phyloP scores from a whole-genome alignment of 441 rosid genomes.

The Populus trichocarpa region DNA sequence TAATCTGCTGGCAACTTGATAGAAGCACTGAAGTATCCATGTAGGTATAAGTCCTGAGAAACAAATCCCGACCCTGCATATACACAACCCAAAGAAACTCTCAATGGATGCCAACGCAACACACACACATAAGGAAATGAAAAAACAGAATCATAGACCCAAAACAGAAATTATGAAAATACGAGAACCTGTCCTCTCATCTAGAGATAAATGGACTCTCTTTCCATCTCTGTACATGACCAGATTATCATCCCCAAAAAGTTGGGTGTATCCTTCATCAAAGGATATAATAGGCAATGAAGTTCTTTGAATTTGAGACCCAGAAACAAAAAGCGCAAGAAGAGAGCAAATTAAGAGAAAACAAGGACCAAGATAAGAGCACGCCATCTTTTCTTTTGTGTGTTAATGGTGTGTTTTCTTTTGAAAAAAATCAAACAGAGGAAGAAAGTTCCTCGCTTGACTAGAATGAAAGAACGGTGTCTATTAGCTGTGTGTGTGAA shows the following conservation, averaged over 20 bases:
- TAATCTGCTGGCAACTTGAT: constrained; percentile 96
- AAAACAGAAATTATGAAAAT: background rate
- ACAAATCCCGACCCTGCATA: constrained; percentile 94
- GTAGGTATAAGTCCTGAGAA: constrained; percentile 91
- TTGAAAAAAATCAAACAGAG: background rate
- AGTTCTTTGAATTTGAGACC: constrained; percentile 35
- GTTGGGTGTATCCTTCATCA: constrained; percentile 87
- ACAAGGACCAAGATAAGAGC: constrained; percentile 14
- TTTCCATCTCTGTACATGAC: constrained; percentile 76
- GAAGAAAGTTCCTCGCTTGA: background rate
- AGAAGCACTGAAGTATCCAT: constrained; percentile 96
- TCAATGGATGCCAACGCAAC: background rate
- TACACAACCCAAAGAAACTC: background rate
- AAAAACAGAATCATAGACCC: background rate
- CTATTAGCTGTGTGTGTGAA: background rate
- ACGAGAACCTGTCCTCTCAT: constrained; percentile 75
- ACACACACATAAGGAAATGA: background rate
- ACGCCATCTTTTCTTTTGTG: constrained; percentile 13
- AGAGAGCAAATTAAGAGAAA: constrained; percentile 27
- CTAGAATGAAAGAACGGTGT: background rate
- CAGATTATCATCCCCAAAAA: constrained; percentile 86
- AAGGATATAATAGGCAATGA: constrained; percentile 55
- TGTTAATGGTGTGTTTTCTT: background rate
- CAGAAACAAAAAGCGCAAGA: constrained; percentile 44
- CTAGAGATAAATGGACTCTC: constrained; percentile 73